Conservation (phyloP, 2,329 filamentous ascomycete species). For the Hypoxylon sp. region DNA sequence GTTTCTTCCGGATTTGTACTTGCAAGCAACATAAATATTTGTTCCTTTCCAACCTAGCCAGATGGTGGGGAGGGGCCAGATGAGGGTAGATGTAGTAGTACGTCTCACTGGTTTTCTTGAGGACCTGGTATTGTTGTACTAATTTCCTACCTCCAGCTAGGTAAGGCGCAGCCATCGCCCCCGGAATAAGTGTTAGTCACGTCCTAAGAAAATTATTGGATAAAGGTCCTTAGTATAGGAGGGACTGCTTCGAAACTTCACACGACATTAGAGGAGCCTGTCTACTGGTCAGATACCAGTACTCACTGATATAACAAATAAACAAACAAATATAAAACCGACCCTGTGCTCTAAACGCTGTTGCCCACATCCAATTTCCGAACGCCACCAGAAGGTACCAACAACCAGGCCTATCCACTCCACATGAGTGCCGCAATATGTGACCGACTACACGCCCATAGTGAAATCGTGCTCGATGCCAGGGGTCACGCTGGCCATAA, state of each 20-base stretch:
- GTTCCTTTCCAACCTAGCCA: background rate
- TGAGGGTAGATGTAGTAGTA: background rate
- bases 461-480: constrained; percentile 99
- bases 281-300: constrained; percentile 29
- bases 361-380: constrained; percentile 45
- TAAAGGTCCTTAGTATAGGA: background rate
- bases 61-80: background rate
- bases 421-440: constrained; percentile 23
- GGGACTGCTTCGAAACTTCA: background rate
- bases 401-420: constrained; percentile 43
- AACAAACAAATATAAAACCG: constrained; percentile 14
- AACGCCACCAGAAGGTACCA: constrained; percentile 36
- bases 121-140: background rate
- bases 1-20: background rate
- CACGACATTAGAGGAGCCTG: background rate
- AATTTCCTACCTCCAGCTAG: background rate
- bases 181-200: background rate
- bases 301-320: constrained; percentile 36
- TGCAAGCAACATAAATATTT: background rate
- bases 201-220: background rate
- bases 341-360: constrained; percentile 36
- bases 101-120: background rate
- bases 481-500: constrained; percentile 91
- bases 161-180: background rate
- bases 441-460: constrained; percentile 80